Conservation (phyloP, 179 eudicot species). For the Dionaea muscipula region DNA sequence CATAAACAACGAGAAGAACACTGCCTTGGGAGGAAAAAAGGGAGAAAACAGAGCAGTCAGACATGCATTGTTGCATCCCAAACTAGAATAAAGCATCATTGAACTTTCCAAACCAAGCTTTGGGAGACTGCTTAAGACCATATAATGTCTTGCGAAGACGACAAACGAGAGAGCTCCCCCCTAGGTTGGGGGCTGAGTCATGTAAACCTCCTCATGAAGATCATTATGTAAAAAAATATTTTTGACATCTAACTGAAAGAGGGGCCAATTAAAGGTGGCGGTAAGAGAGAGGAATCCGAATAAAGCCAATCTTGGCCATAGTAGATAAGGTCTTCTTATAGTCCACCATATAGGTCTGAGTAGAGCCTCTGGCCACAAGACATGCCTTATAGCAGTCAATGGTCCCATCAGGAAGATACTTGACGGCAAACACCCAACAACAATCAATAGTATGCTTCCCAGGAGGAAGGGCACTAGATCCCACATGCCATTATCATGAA, state of each 20-base stretch:
- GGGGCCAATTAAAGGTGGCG: neutral
- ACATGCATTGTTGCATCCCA: too few relatives aligned
- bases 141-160: too few relatives aligned
- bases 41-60: too few relatives aligned
- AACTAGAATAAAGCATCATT: too few relatives aligned
- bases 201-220: neutral
- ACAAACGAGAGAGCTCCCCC: too few relatives aligned
- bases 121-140: too few relatives aligned
- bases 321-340: neutral
- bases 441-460: neutral
- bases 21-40: too few relatives aligned
- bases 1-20: too few relatives aligned
- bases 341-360: neutral
- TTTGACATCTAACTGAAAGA: neutral
- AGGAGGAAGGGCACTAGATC: neutral
- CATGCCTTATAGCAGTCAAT: neutral
- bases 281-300: neutral
- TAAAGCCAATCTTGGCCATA: neutral
- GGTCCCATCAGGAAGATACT: neutral
- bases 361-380: neutral
- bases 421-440: neutral
- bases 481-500: too few relatives aligned
- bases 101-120: too few relatives aligned
- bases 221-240: neutral
- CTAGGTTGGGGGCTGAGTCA: neutral